These are phyloP conservation scores for Hypoxylon rickii DNA, from an alignment of 495 filamentous ascomycete species.

Conservation along the genomic window DNA sequence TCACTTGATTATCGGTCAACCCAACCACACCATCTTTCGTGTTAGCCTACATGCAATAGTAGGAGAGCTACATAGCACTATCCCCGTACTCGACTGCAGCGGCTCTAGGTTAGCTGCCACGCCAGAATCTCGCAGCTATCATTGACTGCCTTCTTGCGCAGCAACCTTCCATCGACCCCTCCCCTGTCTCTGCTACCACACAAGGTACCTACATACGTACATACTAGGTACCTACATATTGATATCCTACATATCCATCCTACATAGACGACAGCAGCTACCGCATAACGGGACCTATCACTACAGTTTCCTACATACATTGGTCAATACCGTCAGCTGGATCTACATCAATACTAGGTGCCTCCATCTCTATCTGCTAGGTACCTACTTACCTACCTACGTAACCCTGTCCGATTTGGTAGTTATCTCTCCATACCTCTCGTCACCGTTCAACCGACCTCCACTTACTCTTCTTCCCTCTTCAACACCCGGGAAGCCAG, in stretches of 20 bases:
- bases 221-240: neutral
- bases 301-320: neutral
- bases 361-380: neutral
- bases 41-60: conserved; percentile 1
- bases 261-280: neutral
- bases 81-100: neutral
- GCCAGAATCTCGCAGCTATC: conserved; percentile 27
- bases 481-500: conserved; percentile 17
- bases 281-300: neutral
- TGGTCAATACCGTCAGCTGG: neutral
- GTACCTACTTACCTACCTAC: neutral
- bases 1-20: conserved; percentile 41
- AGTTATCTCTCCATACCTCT: neutral
- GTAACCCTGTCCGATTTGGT: conserved; percentile 1
- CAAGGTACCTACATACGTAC: conserved; percentile 25
- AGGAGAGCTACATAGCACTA: conserved; percentile 7
- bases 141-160: conserved; percentile 14
- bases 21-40: conserved; percentile 14
- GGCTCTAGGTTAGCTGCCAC: conserved; percentile 25
- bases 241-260: neutral
- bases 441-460: neutral
- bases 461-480: neutral
- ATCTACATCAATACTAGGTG: neutral
- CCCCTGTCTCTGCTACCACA: conserved; percentile 9
- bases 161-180: neutral